Evolutionary conservation across 768 basidiomycete species (phyloP).

Genomic region (Calocybe cyanea): DNA sequence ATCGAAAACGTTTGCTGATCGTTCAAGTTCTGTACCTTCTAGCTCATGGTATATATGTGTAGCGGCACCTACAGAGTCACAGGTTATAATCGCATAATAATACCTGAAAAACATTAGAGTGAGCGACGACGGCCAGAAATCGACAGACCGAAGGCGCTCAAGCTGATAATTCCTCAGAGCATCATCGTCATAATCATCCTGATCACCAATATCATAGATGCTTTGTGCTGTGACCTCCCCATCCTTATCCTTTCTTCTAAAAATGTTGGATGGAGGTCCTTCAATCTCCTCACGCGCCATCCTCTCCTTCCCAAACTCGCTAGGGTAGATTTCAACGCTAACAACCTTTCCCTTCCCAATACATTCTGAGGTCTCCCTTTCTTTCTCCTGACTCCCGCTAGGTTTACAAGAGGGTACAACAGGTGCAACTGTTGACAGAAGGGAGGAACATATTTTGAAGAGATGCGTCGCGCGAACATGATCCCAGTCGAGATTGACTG

Average conservation of each 20-base stretch:
- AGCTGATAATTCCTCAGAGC: conserved; percentile 89
- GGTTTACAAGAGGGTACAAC: conserved; percentile 29
- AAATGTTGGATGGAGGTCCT: conserved; percentile 85
- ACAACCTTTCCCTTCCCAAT: conserved; percentile 64
- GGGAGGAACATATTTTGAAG: conserved; percentile 89
- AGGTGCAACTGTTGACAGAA: conserved; percentile 61
- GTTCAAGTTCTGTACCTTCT: conserved; percentile 93
- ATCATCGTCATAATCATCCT: conserved; percentile 83
- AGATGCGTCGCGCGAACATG: conserved; percentile 86
- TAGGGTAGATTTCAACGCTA: conserved; percentile 85
- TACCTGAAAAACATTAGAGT: conserved; percentile 51
- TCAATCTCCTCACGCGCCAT: conserved; percentile 85
- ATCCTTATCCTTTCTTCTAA: conserved; percentile 50
- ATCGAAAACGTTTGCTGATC: conserved; percentile 94
- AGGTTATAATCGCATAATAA: conserved; percentile 92
- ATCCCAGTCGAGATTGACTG: conserved; percentile 98
- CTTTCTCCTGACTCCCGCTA: conserved; percentile 16
- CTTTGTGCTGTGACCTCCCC: conserved; percentile 63
- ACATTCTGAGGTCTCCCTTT: conserved; percentile 20
- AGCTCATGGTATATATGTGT: conserved; percentile 79
- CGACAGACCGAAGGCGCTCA: conserved; percentile 78
- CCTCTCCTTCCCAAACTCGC: conserved; percentile 86
- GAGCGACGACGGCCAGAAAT: neutral
- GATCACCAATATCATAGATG: conserved; percentile 63
- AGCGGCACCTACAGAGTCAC: conserved; percentile 74